These are phyloP conservation scores for Amylocystis lapponica DNA, from an alignment of 768 basidiomycete species.

Conservation along the genomic window DNA sequence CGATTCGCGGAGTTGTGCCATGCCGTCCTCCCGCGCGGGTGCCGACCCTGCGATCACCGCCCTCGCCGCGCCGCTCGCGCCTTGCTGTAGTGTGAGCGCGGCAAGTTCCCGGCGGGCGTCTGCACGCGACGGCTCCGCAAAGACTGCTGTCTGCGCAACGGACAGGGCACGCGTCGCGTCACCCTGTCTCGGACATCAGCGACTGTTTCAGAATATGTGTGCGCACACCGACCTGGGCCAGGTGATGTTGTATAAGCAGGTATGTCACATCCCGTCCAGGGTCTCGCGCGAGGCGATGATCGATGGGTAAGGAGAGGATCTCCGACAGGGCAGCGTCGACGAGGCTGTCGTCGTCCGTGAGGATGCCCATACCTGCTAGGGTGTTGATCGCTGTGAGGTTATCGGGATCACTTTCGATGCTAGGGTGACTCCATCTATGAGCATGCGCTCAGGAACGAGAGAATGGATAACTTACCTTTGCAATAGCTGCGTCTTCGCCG, in stretches of 20 bases:
- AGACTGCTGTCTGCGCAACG: conserved; percentile 51
- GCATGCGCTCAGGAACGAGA: neutral
- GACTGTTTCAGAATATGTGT: neutral
- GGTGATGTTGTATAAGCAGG: conserved; percentile 65
- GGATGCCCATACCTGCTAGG: conserved; percentile 84
- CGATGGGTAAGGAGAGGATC: conserved; percentile 61
- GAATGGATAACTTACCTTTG: conserved; percentile 55
- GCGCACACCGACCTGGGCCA: conserved; percentile 53
- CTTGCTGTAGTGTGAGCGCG: conserved; percentile 45
- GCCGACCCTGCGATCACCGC: conserved; percentile 36
- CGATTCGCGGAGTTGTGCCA: conserved; percentile 34
- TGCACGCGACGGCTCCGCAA: conserved; percentile 46
- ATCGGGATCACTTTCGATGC: conserved; percentile 72
- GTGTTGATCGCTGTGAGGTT: conserved; percentile 79
- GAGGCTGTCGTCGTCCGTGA: conserved; percentile 71
- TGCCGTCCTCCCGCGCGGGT: conserved; percentile 22
- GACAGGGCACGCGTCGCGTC: conserved; percentile 43
- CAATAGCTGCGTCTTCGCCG: conserved; percentile 71
- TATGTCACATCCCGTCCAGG: conserved; percentile 64
- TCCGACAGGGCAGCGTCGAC: conserved; percentile 86
- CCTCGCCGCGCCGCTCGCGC: conserved; percentile 35
- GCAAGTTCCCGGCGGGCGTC: conserved; percentile 52
- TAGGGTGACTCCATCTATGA: conserved; percentile 24
- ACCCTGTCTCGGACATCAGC: conserved; percentile 30
- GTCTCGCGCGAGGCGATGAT: conserved; percentile 62